Base-by-base conservation (phyloP, 108 stramenopile species). In the Fragilaria radians region DNA sequence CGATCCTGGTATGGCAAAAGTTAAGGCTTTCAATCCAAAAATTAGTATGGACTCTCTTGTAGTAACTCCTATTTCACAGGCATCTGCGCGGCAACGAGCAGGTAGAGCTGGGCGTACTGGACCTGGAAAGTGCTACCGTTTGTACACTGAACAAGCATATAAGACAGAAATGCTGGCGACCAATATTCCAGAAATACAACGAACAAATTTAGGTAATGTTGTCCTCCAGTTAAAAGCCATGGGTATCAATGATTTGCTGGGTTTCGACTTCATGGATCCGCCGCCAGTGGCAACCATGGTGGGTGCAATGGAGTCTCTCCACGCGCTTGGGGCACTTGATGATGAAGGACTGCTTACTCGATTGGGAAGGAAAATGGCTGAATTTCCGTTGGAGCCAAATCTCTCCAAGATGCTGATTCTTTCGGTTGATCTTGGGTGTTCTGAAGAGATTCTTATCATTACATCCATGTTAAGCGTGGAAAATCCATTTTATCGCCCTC, bases 231-330 rank as follows among this genome's bases (percentile, higher is more conserved):
- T 99, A 5, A 96, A 96, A 66, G 95, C 95, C 4, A 96, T 96
- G 97, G 95, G 97, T 11, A 94, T 96, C 64, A 93, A 97, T 59
- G 98, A 99, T 67, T 73, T 98, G 28, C 65, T 97, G 4, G 94
- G 93, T 17, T 99, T 99, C 67, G 96, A 97, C 74, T 99, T 98
- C 63, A 99, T 99, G 97, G 97, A 98, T 66, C 96, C 96, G 18
- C 98, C 98, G 3, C 93, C 98, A 5, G 90, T 95, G 11, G 95
- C 96, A 24, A 96, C 96, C 4, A 68, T 99, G 64, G 88, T 97
- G 7, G 93, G 92, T 29, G 97, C 97, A n/a, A 77, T 99, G 69
- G 96, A 99, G 62, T 72, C 82, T 18, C 82, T 99, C 0, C 87
- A 95, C 63, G 94, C 95, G 4, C 78, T 97, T 4, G 98, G 98